phyloP scores from a whole-genome alignment of 108 stramenopile species.

The Mediolabrus comicus region DNA sequence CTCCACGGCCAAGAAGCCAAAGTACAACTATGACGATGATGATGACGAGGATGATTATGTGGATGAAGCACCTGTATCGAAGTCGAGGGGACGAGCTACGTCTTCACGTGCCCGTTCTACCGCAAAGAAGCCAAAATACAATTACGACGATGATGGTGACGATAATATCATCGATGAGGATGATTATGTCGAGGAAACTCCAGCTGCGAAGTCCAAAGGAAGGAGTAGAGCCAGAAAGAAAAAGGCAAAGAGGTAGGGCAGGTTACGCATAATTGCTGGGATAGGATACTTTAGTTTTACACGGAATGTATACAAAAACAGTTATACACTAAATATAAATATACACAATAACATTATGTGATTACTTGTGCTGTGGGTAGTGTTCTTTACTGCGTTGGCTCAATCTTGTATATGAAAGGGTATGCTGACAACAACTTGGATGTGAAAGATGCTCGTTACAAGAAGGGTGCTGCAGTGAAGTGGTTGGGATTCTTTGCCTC shows the following conservation, averaged over 20 bases:
- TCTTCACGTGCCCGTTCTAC: conserved; percentile 9
- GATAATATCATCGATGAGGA: conserved; percentile 3
- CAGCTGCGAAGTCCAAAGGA: conserved; percentile 14
- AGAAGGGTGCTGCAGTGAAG: conserved; percentile 73
- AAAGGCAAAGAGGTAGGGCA: neutral
- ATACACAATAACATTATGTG: too few species aligned
- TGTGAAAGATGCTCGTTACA: conserved; percentile 70
- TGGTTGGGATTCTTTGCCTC: conserved; percentile 60
- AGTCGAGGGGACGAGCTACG: neutral
- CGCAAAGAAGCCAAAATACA: neutral
- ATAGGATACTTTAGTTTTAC: too few species aligned
- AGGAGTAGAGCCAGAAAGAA: neutral
- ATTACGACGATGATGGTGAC: conserved; percentile 32
- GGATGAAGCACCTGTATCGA: conserved; percentile 8
- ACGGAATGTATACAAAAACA: too few species aligned
- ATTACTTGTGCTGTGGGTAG: conserved; percentile 36
- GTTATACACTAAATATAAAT: too few species aligned
- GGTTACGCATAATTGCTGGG: too few species aligned
- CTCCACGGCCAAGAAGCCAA: neutral
- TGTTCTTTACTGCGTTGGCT: conserved; percentile 55
- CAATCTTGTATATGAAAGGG: conserved; percentile 57
- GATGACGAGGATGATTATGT: conserved; percentile 28
- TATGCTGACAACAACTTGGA: conserved; percentile 68
- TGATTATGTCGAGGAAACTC: conserved; percentile 31
- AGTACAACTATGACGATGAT: conserved; percentile 28